Percentiles rank a stretch among this genome's conserved stretches.
phyloP scores from a whole-genome alignment of 768 basidiomycete species.

The Russula lepida region DNA sequence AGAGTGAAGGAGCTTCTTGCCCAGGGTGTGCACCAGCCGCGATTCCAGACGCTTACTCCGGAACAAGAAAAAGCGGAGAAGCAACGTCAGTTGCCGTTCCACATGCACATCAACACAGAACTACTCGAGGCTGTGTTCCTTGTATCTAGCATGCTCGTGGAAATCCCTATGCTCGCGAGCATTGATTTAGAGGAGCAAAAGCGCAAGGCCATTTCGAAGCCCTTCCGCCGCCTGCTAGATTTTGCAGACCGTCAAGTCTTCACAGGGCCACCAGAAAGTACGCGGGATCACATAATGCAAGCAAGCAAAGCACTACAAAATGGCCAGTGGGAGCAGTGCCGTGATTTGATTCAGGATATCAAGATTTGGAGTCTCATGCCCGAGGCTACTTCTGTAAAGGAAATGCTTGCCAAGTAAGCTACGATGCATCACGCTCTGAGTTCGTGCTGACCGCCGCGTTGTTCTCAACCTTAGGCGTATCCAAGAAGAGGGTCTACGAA shows the following conservation, averaged over 20 bases:
- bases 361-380: conserved; percentile 99
- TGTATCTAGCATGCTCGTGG: conserved; percentile 97
- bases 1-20: conserved; percentile 96
- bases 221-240: conserved; percentile 90
- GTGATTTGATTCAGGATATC: conserved; percentile 89
- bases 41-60: conserved; percentile 77
- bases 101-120: conserved; percentile 99
- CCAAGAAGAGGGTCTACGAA: conserved; percentile 94
- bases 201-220: conserved; percentile 91
- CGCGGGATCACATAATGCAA: conserved; percentile 98
- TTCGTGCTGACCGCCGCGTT: conserved; percentile 1
- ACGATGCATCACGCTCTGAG: neutral
- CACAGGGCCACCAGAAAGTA: conserved; percentile 97
- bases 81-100: conserved; percentile 93
- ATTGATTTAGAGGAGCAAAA: conserved; percentile 91
- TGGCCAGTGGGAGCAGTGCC: conserved; percentile 95
- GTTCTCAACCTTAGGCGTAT: conserved; percentile 59
- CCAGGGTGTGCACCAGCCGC: conserved; percentile 90
- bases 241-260: conserved; percentile 97
- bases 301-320: conserved; percentile 93
- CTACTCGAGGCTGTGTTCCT: conserved; percentile 95
- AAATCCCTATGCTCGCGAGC: conserved; percentile 90
- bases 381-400: conserved; percentile 77
- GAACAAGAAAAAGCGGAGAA: conserved; percentile 98
- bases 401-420: conserved; percentile 85